Conservation (phyloP, 306 rosid species). For the Dalbergia oliveri region DNA sequence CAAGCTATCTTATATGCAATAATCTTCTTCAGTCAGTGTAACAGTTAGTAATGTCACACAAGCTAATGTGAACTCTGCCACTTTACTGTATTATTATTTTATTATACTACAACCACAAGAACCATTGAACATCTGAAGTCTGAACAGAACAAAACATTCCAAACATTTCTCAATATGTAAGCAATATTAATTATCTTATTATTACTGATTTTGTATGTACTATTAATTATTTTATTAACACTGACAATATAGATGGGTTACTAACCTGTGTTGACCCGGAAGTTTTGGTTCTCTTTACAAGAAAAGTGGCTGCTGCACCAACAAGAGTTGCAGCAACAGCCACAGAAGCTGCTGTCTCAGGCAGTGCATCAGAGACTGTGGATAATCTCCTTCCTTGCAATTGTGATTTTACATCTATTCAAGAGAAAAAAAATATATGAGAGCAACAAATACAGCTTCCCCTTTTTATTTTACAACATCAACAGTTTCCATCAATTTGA, state of each 20-base stretch:
- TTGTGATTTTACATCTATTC: slow-evolving; percentile 56
- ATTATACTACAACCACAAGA: slow-evolving; percentile 12
- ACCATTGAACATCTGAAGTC: slow-evolving; percentile 5
- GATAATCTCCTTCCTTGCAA: slow-evolving; percentile 66
- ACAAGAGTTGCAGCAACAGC: slow-evolving; percentile 82
- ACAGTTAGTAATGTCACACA: slow-evolving; percentile 14
- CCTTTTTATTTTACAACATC: slow-evolving; percentile 35
- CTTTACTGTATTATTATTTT: background rate
- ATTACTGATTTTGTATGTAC: background rate
- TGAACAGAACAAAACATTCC: slow-evolving; percentile 11
- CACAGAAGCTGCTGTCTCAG: slow-evolving; percentile 88
- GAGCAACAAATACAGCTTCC: slow-evolving; percentile 31
- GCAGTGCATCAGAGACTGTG: slow-evolving; percentile 62
- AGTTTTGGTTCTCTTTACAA: slow-evolving; percentile 70
- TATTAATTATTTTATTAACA: background rate
- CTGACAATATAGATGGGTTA: background rate
- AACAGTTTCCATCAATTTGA: slow-evolving; percentile 18
- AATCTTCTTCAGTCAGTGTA: background rate
- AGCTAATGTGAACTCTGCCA: background rate
- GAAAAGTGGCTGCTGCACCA: slow-evolving; percentile 85
- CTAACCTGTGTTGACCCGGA: slow-evolving; percentile 67
- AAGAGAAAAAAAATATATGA: slow-evolving; percentile 35
- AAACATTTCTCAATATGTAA: background rate
- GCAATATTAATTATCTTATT: background rate
- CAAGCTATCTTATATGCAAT: background rate